Base-by-base conservation (phyloP, 805 yeast species). In the Candida xiaguanensis region DNA sequence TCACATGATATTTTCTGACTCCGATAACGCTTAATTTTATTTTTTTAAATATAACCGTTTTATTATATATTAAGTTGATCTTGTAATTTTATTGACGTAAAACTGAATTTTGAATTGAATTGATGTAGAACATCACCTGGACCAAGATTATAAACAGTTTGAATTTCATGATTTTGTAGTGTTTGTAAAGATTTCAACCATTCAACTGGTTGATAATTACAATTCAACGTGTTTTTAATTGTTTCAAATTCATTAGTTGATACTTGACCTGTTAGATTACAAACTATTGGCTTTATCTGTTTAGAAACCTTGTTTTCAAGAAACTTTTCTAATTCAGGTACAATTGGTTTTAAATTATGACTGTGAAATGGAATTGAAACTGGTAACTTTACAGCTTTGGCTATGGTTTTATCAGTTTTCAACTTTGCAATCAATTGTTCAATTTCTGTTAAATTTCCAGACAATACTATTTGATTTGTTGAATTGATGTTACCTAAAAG, bases 281-380 rank as follows among this genome's bases (percentile, higher is more conserved):
- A 53, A 1, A 72, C 48, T 5, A 73, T 55, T 8, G 77, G 71
- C 8, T 48, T 49, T n/a, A 41, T 41, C 16, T 52, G 45, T 20
- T 41, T 18, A 8, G 27, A 32, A 2, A 42, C 12, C 3, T 34
- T 18, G 3, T 19, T 38, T 13, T 35, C 38, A 3, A 61, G 49
- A 15, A 58, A 46, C 11, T 40, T 44, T 7, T 33, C 36, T 41
- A 75, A 57, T 23, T 53, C 49, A 11, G 56, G 50, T 39, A 64
- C 67, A 5, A 77, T 71, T 0, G 59, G 57, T 26, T 39, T 38
- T 51, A 78, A 51, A 3, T 65, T 43, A 8, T 59, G 52, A 41
- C 65, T 68, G 51, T 77, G 82, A 52, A 77, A 77, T 13, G 82
- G 80, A 2, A 76, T 69, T 2, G 63, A 53, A 6, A 75, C 80